These are phyloP conservation scores for Fusarium sp. DNA, from an alignment of 2,329 filamentous ascomycete species.

Conservation along the genomic window DNA sequence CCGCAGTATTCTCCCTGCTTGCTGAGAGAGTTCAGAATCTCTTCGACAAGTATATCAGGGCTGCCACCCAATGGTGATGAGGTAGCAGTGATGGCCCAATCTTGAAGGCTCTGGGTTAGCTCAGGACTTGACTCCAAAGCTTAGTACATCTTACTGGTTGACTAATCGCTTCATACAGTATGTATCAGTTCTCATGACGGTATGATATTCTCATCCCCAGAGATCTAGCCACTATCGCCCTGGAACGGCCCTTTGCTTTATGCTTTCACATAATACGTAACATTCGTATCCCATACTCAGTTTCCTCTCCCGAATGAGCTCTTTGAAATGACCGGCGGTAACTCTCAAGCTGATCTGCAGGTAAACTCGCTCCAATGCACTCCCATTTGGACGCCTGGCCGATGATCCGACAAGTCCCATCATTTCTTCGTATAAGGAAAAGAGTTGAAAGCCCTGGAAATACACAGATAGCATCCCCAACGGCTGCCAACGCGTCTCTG, in stretches of 20 bases:
- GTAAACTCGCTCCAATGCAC: neutral
- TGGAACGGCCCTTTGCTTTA: no score
- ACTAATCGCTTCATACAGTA: neutral
- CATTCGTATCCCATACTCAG: rapidly evolving
- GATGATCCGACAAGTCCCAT: rapidly evolving
- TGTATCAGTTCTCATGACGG: neutral
- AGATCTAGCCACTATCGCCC: neutral
- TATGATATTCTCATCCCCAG: no score
- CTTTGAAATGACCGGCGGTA: neutral
- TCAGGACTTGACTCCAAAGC: no score
- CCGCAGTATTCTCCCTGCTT: neutral
- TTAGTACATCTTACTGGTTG: no score
- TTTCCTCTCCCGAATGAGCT: rapidly evolving
- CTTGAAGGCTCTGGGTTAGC: neutral
- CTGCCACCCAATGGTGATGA: neutral
- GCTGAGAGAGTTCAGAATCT: neutral
- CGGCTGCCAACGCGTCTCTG: rapidly evolving
- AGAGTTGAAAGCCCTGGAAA: neutral
- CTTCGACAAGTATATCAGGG: neutral
- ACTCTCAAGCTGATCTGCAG: neutral
- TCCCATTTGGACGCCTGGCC: neutral
- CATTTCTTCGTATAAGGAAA: rapidly evolving
- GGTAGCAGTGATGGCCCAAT: neutral
- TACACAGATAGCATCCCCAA: constrained; percentile 4
- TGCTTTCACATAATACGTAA: neutral